Evolutionary conservation across 768 basidiomycete species (phyloP).

Genomic region (Hygrophorus pudorinus): DNA sequence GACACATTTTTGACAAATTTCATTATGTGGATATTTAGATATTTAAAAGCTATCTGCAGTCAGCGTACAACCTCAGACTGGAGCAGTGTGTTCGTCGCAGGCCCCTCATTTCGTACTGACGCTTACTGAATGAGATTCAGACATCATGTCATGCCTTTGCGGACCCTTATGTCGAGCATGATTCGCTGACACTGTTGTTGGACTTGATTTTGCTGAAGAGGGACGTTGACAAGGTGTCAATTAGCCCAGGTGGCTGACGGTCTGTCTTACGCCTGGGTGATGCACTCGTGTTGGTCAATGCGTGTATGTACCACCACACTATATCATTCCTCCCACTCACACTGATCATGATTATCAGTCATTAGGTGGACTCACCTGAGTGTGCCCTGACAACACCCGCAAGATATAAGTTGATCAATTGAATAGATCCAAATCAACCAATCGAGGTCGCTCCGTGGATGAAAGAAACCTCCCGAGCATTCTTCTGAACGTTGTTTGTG

Average conservation of each 20-base stretch:
- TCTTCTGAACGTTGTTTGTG: constrained; percentile 50
- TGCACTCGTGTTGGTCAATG: constrained; percentile 54
- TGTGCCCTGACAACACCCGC: too few relatives aligned
- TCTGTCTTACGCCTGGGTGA: constrained; percentile 52
- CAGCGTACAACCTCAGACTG: constrained; percentile 66
- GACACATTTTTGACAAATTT: too few relatives aligned
- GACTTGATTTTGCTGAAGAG: constrained; percentile 78
- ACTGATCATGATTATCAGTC: too few relatives aligned
- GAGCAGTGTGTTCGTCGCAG: constrained; percentile 67
- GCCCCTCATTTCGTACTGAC: constrained; percentile 1
- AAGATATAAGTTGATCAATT: too few relatives aligned
- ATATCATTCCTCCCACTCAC: background rate
- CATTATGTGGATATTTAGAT: too few relatives aligned
- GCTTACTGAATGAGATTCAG: constrained; percentile 21
- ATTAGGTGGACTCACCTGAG: too few relatives aligned
- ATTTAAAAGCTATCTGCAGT: too few relatives aligned
- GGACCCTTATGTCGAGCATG: constrained; percentile 85
- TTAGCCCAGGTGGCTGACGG: constrained; percentile 50
- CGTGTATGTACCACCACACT: constrained; percentile 28
- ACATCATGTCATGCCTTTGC: constrained; percentile 55
- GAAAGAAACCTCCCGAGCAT: constrained; percentile 34
- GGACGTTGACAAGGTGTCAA: constrained; percentile 32
- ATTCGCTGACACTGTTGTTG: constrained; percentile 60
- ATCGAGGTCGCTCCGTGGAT: constrained; percentile 40
- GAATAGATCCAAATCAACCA: constrained; percentile 31